Evolutionary conservation across 75 land plant genomes (phyloP).

Genomic region (Gnetum montanum): DNA sequence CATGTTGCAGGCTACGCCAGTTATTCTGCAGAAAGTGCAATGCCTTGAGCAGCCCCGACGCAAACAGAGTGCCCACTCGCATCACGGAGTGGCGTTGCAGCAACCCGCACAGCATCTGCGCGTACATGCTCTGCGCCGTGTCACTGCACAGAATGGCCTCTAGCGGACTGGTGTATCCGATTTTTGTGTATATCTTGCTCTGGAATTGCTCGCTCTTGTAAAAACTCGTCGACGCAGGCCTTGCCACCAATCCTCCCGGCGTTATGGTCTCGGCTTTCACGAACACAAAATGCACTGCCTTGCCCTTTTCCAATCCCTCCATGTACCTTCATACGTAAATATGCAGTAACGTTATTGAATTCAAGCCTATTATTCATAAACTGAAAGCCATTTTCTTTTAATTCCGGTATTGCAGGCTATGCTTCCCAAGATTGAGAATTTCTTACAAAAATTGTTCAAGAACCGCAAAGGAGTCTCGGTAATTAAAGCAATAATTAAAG

Average conservation of each 20-base stretch:
- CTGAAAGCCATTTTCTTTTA: no score
- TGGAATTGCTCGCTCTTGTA: constrained; percentile 57
- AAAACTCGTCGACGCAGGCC: constrained; percentile 65
- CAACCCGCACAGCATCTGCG: constrained; percentile 42
- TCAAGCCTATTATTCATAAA: no score
- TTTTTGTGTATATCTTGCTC: constrained; percentile 28
- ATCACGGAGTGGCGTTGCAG: constrained; percentile 15
- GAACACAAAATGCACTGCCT: constrained; percentile 37
- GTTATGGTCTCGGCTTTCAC: constrained; percentile 57
- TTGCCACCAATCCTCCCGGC: constrained; percentile 57
- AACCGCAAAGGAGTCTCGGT: no score
- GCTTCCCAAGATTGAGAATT: no score
- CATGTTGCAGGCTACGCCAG: constrained; percentile 29
- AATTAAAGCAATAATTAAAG: no score
- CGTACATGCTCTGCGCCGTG: constrained; percentile 38
- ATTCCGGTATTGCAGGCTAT: no score
- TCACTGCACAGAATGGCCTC: constrained; percentile 29
- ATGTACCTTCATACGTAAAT: not conserved
- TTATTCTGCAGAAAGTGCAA: constrained; percentile 27
- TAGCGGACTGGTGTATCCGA: constrained; percentile 26
- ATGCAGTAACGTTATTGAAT: not conserved
- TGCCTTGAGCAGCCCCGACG: constrained; percentile 37
- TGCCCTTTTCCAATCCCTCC: not conserved
- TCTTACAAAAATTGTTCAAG: no score
- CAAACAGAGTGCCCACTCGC: constrained; percentile 30